These are phyloP conservation scores for Claviceps pusilla DNA, from an alignment of 2,329 filamentous ascomycete species.

Conservation along the genomic window DNA sequence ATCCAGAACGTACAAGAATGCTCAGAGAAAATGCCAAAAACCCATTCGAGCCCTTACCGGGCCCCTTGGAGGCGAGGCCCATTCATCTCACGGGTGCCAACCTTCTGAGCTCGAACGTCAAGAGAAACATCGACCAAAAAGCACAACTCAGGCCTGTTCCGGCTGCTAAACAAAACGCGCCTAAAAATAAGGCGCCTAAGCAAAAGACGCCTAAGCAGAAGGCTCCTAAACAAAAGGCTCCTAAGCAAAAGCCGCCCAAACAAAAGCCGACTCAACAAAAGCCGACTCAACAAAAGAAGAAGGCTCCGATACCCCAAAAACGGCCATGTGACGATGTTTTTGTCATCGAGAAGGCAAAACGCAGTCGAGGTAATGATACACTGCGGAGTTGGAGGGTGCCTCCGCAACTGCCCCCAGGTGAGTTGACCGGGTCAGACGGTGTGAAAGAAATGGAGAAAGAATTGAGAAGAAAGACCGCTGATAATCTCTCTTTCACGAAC, in stretches of 20 bases:
- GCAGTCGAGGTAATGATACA: neutral
- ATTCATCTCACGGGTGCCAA: conserved; percentile 5
- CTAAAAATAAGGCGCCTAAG: neutral
- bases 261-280: neutral
- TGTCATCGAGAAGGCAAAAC: neutral
- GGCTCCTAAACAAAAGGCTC: too few species aligned
- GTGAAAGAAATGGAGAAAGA: neutral
- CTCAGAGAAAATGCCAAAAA: conserved; percentile 7
- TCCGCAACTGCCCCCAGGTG: conserved; percentile 1
- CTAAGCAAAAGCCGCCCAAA: too few species aligned
- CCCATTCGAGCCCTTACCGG: neutral
- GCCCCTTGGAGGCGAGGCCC: neutral
- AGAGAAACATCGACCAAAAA: neutral
- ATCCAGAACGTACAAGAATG: conserved; percentile 15
- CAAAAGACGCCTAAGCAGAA: too few species aligned
- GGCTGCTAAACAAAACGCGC: neutral
- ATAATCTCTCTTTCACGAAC: neutral
- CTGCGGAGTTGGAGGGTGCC: neutral
- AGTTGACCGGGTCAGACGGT: neutral
- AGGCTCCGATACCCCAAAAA: neutral
- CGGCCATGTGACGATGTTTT: neutral
- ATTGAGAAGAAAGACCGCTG: neutral
- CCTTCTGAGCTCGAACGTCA: neutral
- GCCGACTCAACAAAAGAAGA: neutral
- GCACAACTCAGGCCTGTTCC: too few species aligned